Conservation (phyloP, 2,329 filamentous ascomycete species). For the Mycogone perniciosa region DNA sequence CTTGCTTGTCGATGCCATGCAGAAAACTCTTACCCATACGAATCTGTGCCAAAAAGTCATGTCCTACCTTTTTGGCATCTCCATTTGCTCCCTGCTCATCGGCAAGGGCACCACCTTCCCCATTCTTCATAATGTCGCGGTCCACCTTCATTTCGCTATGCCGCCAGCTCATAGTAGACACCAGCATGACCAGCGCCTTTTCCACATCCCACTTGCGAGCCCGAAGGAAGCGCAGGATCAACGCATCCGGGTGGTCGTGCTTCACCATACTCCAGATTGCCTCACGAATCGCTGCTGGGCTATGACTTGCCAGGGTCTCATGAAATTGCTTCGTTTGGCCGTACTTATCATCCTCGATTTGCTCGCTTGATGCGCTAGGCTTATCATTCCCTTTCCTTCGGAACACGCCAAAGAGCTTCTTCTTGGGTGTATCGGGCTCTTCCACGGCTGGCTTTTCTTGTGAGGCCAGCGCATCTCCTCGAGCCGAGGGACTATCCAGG, state of each 20-base stretch:
- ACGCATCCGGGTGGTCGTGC: constrained; percentile 84
- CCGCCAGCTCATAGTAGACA: constrained; percentile 92
- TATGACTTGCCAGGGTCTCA: constrained; percentile 68
- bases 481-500: constrained; percentile 15
- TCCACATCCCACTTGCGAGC: constrained; percentile 96
- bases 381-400: constrained; percentile 51
- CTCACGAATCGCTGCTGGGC: constrained; percentile 69
- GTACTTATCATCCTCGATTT: constrained; percentile 76
- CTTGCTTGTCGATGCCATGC: constrained; percentile 78
- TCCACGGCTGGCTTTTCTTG: constrained; percentile 2
- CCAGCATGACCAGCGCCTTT: constrained; percentile 86
- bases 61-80: constrained; percentile 55
- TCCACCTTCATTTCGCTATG: constrained; percentile 79
- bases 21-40: constrained; percentile 89
- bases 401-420: constrained; percentile 67
- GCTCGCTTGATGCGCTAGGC: constrained; percentile 11
- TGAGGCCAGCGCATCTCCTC: constrained; percentile 16
- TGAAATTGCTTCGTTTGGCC: constrained; percentile 83
- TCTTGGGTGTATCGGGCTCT: constrained; percentile 54
- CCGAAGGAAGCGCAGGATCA: constrained; percentile 74
- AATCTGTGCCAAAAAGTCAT: constrained; percentile 75
- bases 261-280: constrained; percentile 94
- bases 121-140: constrained; percentile 73
- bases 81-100: constrained; percentile 51
- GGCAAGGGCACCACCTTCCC: constrained; percentile 61